Evolutionary conservation across 805 yeast species (phyloP).

Genomic region (Saccharomycopsis malanga): DNA sequence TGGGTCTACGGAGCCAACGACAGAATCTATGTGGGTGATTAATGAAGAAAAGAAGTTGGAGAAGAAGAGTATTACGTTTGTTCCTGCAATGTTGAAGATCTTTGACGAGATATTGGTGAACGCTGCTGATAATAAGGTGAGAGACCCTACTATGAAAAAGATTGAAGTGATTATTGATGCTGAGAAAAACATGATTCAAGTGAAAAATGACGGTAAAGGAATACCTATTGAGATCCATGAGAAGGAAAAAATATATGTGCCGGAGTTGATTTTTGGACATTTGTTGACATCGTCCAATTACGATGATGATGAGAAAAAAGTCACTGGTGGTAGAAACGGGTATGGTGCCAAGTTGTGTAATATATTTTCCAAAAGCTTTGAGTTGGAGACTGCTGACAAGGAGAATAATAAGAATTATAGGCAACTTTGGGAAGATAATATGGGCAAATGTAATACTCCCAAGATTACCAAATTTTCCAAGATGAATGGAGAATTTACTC

Average conservation of each 20-base stretch:
- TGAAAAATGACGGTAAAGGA: conserved; percentile 90
- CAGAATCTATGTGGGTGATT: conserved; percentile 78
- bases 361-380: conserved; percentile 84
- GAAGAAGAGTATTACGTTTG: conserved; percentile 61
- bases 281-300: conserved; percentile 91
- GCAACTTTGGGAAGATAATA: conserved; percentile 84
- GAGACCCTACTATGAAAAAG: conserved; percentile 85
- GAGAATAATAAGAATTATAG: conserved; percentile 52
- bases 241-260: conserved; percentile 88
- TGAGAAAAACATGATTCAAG: conserved; percentile 66
- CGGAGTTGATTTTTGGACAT: conserved; percentile 94
- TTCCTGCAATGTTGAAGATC: conserved; percentile 93
- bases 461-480: conserved; percentile 51
- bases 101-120: conserved; percentile 96
- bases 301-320: conserved; percentile 91
- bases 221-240: conserved; percentile 91
- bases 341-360: conserved; percentile 97
- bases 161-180: conserved; percentile 77
- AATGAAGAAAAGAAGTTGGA: conserved; percentile 53
- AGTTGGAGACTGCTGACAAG: conserved; percentile 82
- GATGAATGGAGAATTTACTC: conserved; percentile 67
- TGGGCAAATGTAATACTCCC: conserved; percentile 73
- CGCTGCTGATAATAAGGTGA: conserved; percentile 96
- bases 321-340: conserved; percentile 98
- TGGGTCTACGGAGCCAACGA: conserved; percentile 85